Evolutionary conservation across 2,329 filamentous ascomycete species (phyloP).

Genomic region (Colletotrichum theobromicola): DNA sequence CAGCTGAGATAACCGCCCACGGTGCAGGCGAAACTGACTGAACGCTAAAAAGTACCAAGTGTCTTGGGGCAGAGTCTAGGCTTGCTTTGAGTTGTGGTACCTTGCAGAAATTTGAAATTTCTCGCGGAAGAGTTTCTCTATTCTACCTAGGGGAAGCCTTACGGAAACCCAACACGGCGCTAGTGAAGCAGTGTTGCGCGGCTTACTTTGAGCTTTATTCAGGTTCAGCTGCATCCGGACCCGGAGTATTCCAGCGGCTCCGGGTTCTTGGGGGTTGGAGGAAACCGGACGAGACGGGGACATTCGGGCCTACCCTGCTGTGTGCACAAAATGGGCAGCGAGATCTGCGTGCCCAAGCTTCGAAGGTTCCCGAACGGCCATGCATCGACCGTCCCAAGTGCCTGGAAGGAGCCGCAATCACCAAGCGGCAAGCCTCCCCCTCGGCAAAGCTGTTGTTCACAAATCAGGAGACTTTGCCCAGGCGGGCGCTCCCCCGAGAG

Average conservation of each 20-base stretch:
- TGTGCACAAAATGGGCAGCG: neutral
- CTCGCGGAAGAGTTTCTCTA: neutral
- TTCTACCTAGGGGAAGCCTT: neutral
- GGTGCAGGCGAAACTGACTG: neutral
- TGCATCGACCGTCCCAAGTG: neutral
- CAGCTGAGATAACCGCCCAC: neutral
- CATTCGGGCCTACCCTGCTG: neutral
- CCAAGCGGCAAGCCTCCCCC: neutral
- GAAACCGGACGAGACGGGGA: neutral
- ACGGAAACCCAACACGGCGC: neutral
- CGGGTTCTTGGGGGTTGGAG: neutral
- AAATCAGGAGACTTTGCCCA: neutral
- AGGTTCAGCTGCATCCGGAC: neutral
- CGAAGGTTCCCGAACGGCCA: neutral
- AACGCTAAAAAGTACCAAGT: neutral
- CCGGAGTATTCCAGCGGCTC: neutral
- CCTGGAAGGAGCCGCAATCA: neutral
- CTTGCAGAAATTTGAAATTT: neutral
- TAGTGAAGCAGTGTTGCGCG: neutral
- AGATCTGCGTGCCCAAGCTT: neutral
- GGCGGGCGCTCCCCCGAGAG: neutral
- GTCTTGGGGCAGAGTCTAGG: neutral
- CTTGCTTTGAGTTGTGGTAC: neutral
- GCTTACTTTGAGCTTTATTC: neutral
- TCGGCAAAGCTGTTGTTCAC: neutral